These are phyloP conservation scores for Suhomyces tanzawaensis DNA, from an alignment of 805 yeast genomes.

Conservation along the genomic window DNA sequence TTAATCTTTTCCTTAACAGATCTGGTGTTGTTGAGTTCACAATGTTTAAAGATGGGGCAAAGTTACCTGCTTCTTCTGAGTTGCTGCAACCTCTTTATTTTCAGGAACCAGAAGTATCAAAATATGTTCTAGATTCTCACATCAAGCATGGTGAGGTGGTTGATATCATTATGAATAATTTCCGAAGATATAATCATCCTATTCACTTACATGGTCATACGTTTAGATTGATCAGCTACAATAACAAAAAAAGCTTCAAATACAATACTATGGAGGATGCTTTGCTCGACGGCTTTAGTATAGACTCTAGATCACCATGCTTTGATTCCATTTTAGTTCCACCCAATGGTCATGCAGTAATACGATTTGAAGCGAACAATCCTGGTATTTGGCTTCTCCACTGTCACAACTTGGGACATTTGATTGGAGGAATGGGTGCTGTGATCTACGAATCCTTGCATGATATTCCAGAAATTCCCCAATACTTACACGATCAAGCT, in stretches of 20 bases:
- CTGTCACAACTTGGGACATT: constrained; percentile 35
- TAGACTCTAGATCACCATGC: constrained; percentile 22
- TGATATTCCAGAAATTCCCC: constrained; percentile 11
- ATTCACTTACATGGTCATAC: constrained; percentile 36
- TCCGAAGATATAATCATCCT: constrained; percentile 29
- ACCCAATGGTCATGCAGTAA: constrained; percentile 31
- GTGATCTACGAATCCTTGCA: constrained; percentile 16
- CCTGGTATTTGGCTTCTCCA: constrained; percentile 34
- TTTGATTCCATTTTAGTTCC: constrained; percentile 27
- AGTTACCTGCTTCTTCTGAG: constrained; percentile 19
- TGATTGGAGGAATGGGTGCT: constrained; percentile 32
- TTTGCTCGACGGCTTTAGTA: constrained; percentile 12
- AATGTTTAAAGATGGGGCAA: constrained; percentile 20
- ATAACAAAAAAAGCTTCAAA: constrained; percentile 22
- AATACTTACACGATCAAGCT: constrained; percentile 3
- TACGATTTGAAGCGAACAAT: constrained; percentile 30
- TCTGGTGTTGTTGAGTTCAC: constrained; percentile 27
- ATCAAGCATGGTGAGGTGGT: constrained; percentile 27
- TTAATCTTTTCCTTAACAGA: constrained; percentile 27
- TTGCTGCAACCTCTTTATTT: constrained; percentile 19
- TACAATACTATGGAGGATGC: constrained; percentile 26
- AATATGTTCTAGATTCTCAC: constrained; percentile 5
- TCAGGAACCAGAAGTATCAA: constrained; percentile 12
- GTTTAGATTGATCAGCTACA: constrained; percentile 26
- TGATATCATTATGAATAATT: constrained; percentile 30